phyloP scores from a whole-genome alignment of 257 asterid genomes.

The Solanum etuberosum region DNA sequence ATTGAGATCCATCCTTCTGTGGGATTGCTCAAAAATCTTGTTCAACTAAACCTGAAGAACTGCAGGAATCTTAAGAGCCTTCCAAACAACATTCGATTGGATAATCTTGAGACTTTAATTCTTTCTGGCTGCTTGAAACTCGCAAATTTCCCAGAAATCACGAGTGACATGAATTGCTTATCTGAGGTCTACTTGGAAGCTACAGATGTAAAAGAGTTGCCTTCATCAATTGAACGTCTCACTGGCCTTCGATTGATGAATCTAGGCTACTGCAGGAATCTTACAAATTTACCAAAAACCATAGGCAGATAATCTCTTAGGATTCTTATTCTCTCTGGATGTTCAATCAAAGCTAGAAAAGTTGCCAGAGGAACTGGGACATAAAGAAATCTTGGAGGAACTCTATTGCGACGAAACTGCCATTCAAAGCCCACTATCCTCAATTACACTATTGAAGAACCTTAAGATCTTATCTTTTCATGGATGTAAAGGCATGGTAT shows the following conservation, averaged over 20 bases:
- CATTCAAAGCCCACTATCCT: not conserved
- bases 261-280: not conserved
- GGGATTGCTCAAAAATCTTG: not conserved
- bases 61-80: not conserved
- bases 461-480: constrained; percentile 6
- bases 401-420: not conserved
- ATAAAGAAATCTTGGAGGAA: not conserved
- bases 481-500: not conserved
- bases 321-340: not conserved
- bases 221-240: not conserved
- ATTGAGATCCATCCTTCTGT: not conserved
- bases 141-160: not conserved
- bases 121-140: constrained; percentile 7
- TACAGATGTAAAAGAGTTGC: not conserved
- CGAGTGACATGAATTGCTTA: not conserved
- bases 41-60: not conserved
- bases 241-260: not conserved
- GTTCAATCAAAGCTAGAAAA: constrained; percentile 7
- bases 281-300: not conserved
- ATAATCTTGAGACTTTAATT: not conserved
- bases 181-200: not conserved
- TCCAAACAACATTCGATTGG: not conserved
- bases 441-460: not conserved
- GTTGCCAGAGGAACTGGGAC: not conserved
- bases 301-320: not conserved